Evolutionary conservation across 176 grass and related monocot species (phyloP).

Genomic region (Elymus sibiricus): DNA sequence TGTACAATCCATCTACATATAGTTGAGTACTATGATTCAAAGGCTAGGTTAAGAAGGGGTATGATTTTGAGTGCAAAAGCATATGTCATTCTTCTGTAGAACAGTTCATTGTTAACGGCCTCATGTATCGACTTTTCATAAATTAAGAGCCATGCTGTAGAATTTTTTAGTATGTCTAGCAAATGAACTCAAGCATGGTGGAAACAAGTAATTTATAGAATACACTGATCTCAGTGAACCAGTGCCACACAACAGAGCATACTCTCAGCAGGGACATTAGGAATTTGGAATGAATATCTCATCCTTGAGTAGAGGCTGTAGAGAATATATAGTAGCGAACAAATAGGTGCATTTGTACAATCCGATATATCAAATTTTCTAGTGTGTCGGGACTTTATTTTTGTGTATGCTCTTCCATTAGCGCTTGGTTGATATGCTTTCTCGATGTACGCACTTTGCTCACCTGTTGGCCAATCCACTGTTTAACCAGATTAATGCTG

Average conservation of each 20-base stretch:
- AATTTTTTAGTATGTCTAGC: not conserved
- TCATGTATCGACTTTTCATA: not conserved
- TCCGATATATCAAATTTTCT: not conserved
- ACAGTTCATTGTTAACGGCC: not conserved
- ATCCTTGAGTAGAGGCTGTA: slow-evolving; percentile 12
- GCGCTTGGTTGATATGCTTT: slow-evolving; percentile 2
- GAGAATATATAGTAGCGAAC: not conserved
- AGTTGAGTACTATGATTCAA: slow-evolving; percentile 37
- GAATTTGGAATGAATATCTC: not conserved
- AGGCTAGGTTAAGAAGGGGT: slow-evolving; percentile 48
- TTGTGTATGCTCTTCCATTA: not conserved
- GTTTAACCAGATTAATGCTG: slow-evolving; percentile 47
- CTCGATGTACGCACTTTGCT: not conserved
- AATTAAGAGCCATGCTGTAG: not conserved
- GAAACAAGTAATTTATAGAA: not conserved
- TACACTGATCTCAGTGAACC: not conserved
- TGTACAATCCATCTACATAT: slow-evolving; percentile 42
- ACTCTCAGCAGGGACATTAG: not conserved
- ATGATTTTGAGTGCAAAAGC: not conserved
- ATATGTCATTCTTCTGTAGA: not conserved
- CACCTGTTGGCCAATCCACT: slow-evolving; percentile 14
- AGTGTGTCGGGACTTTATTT: not conserved
- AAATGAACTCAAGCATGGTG: not conserved
- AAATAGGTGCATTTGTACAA: not conserved
- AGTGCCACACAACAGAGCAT: not conserved